A percentile compares a stretch with the other conserved stretches of the same genome.
phyloP scores from a whole-genome alignment of 2,329 filamentous ascomycete species.

The Beauveria asiatica region DNA sequence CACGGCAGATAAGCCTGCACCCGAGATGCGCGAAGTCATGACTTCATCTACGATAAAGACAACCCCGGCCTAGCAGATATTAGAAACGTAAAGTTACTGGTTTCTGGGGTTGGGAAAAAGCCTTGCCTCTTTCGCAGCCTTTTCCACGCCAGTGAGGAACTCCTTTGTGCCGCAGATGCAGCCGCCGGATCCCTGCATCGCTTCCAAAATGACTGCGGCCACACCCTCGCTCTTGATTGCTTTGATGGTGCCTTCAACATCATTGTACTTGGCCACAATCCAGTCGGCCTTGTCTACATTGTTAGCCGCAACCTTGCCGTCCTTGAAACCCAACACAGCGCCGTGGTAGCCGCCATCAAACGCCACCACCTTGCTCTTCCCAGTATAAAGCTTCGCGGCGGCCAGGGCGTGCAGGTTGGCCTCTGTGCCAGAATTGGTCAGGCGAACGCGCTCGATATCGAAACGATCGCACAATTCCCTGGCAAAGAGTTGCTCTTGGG shows the following conservation, averaged over 20 bases:
- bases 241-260: constrained; percentile 35
- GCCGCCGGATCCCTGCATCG: constrained; percentile 56
- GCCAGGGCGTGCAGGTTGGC: constrained; percentile 53
- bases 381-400: constrained; percentile 39
- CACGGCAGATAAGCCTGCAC: constrained; percentile 38
- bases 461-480: constrained; percentile 46
- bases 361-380: constrained; percentile 39
- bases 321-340: constrained; percentile 27
- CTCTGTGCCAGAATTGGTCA: constrained; percentile 59
- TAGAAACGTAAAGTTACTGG: background rate
- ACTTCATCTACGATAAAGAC: constrained; percentile 65
- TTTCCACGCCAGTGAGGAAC: constrained; percentile 45
- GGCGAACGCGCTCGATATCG: constrained; percentile 46
- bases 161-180: constrained; percentile 39
- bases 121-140: constrained; percentile 31
- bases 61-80: constrained; percentile 31
- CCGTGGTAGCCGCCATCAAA: constrained; percentile 38
- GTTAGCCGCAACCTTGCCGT: constrained; percentile 28
- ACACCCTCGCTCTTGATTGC: constrained; percentile 39
- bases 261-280: constrained; percentile 54
- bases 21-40: constrained; percentile 53
- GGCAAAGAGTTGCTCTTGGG: constrained; percentile 44
- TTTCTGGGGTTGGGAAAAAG: background rate
- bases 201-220: constrained; percentile 57
- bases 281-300: constrained; percentile 46